Conservation (phyloP, 2,329 filamentous ascomycete genomes). For the Colletotrichum noveboracense region DNA sequence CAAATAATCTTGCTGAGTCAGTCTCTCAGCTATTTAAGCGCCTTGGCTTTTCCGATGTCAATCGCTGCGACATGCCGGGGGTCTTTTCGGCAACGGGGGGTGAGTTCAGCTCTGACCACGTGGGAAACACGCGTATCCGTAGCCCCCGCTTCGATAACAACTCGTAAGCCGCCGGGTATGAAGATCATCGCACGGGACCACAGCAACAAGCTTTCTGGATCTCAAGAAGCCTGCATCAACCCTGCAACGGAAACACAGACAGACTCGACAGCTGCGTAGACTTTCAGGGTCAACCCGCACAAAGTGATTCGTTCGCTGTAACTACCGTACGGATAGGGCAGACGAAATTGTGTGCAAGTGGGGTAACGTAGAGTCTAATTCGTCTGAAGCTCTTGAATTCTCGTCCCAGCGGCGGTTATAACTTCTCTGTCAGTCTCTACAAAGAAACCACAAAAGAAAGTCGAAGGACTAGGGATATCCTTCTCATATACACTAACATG, state of each 20-base stretch:
- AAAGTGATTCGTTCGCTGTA: neutral
- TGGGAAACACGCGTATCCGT: neutral
- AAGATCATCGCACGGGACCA: neutral
- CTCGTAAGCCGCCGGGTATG: neutral
- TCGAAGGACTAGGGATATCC: neutral
- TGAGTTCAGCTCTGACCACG: neutral
- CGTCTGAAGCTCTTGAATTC: neutral
- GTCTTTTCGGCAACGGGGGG: neutral
- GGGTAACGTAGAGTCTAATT: neutral
- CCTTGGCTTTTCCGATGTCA: neutral
- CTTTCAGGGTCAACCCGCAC: neutral
- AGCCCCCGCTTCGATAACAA: neutral
- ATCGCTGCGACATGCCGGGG: neutral
- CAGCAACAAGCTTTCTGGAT: neutral
- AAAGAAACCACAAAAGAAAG: too few relatives aligned
- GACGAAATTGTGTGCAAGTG: neutral
- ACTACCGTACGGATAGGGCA: neutral
- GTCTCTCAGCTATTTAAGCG: neutral
- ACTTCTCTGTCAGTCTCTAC: neutral
- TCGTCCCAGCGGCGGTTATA: neutral
- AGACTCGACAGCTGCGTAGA: neutral
- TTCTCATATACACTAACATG: neutral
- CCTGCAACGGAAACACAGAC: neutral
- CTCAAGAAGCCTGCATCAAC: neutral
- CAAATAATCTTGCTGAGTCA: neutral